phyloP scores from a whole-genome alignment of 345 rosid species.

The Pistacia integerrima region DNA sequence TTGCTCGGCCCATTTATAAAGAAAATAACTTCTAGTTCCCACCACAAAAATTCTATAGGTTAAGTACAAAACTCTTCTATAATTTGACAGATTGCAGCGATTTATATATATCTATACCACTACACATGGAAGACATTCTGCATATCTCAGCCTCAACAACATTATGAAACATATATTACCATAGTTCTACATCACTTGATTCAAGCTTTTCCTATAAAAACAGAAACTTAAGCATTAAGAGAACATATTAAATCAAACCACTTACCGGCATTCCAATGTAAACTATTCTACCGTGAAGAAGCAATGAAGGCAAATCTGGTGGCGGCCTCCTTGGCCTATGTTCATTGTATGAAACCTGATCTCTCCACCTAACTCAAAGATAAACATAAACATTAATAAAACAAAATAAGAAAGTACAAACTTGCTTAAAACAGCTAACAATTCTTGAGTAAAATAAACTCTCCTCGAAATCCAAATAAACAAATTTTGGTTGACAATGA shows the following conservation, averaged over 20 bases:
- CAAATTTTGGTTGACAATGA: too few species aligned
- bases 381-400: neutral
- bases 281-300: constrained; percentile 77
- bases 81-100: neutral
- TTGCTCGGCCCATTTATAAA: neutral
- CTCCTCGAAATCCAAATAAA: too few species aligned
- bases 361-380: constrained; percentile 57
- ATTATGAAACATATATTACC: neutral
- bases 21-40: neutral
- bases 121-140: neutral
- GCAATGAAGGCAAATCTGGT: constrained; percentile 81
- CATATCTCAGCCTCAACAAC: too few species aligned
- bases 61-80: neutral
- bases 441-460: too few species aligned
- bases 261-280: constrained; percentile 95
- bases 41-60: neutral
- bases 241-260: neutral
- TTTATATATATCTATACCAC: neutral
- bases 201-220: neutral
- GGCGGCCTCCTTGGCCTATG: constrained; percentile 67
- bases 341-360: constrained; percentile 64
- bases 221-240: neutral
- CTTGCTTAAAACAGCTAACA: neutral
- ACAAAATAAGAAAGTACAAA: neutral
- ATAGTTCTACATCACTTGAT: neutral